phyloP scores from a whole-genome alignment of 495 filamentous ascomycete genomes.

The Cercophora newfieldiana region DNA sequence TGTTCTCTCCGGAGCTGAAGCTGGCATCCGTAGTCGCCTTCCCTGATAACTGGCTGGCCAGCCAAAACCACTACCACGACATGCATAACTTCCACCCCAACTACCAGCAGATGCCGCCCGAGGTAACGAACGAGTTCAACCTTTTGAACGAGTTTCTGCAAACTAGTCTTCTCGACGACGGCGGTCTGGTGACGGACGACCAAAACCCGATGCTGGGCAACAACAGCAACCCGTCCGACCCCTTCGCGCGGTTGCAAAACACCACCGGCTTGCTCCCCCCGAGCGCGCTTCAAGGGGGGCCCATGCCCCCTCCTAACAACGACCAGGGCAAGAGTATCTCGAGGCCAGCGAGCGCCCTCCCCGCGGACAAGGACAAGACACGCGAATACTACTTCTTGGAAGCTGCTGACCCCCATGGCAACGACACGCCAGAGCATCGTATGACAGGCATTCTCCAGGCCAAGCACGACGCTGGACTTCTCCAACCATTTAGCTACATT shows the following conservation, averaged over 20 bases:
- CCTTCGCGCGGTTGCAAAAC: conserved; percentile 32
- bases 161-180: conserved; percentile 82
- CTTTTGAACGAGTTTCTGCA: conserved; percentile 94
- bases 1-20: conserved; percentile 40
- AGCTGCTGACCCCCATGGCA: conserved; percentile 90
- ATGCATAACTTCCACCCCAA: conserved; percentile 92
- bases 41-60: conserved; percentile 58
- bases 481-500: conserved; percentile 97
- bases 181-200: conserved; percentile 63
- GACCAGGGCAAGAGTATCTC: conserved; percentile 58
- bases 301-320: conserved; percentile 49
- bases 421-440: conserved; percentile 86
- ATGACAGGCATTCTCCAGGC: conserved; percentile 94
- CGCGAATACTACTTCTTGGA: conserved; percentile 97
- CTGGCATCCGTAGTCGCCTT: conserved; percentile 43
- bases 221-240: conserved; percentile 31
- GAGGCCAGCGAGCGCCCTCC: conserved; percentile 58
- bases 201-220: conserved; percentile 38
- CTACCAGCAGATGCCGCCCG: conserved; percentile 86
- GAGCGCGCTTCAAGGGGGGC: conserved; percentile 38
- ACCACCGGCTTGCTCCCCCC: conserved; percentile 44
- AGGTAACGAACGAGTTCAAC: conserved; percentile 94
- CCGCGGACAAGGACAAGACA: conserved; percentile 83
- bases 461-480: conserved; percentile 89
- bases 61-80: conserved; percentile 81